Conservation (phyloP, 495 filamentous ascomycete genomes). For the Aspergillus conjunctus region DNA sequence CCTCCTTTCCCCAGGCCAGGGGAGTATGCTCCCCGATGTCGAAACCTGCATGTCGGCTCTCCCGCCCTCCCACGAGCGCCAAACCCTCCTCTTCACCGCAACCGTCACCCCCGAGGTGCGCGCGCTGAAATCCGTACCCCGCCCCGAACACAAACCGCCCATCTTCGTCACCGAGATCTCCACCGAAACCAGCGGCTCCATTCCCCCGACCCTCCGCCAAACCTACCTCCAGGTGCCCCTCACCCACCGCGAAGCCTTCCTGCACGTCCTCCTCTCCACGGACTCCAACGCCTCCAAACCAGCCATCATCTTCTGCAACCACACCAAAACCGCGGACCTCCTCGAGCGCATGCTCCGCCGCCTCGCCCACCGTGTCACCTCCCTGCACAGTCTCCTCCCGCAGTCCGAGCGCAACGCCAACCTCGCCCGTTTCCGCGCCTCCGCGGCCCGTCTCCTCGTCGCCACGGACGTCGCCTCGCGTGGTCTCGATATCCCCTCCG, state of each 20-base stretch:
- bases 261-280: conserved; percentile 86
- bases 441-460: conserved; percentile 86
- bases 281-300: conserved; percentile 71
- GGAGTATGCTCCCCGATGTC: conserved; percentile 91
- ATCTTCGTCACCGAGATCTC: conserved; percentile 88
- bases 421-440: conserved; percentile 85
- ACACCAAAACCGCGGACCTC: conserved; percentile 82
- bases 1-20: conserved; percentile 71
- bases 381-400: conserved; percentile 81
- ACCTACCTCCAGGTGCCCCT: conserved; percentile 84
- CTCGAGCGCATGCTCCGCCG: conserved; percentile 82
- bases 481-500: conserved; percentile 93
- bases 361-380: conserved; percentile 85
- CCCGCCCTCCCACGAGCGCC: conserved; percentile 70
- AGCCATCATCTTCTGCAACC: conserved; percentile 93
- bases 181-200: conserved; percentile 62
- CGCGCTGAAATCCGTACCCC: conserved; percentile 73
- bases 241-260: conserved; percentile 88
- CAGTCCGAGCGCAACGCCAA: conserved; percentile 84
- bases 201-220: conserved; percentile 80
- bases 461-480: conserved; percentile 96
- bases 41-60: conserved; percentile 82
- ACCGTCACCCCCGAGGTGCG: conserved; percentile 93
- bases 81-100: conserved; percentile 95
- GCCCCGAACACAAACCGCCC: conserved; percentile 65